Percentiles rank a stretch among this genome's conserved stretches.
Conservation (phyloP, 768 basidiomycete species). For the Chalciporus piperatus region DNA sequence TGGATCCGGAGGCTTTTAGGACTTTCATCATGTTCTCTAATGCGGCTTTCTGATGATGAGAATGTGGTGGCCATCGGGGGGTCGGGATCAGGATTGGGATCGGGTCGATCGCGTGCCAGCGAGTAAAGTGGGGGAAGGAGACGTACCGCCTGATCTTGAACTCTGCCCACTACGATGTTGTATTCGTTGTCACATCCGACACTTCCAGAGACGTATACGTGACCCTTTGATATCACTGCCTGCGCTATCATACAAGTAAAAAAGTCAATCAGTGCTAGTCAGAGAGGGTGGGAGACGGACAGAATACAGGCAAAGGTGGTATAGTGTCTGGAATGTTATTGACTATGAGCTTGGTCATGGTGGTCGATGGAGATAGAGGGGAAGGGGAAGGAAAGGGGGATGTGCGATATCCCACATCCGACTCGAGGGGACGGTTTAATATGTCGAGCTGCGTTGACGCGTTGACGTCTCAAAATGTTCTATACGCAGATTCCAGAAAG, state of each 20-base stretch:
- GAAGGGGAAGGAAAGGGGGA: no score
- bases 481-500: not conserved
- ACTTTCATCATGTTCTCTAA: slow-evolving; percentile 38
- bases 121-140: no score
- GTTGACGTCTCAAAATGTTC: no score
- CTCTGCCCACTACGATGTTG: slow-evolving; percentile 35
- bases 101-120: not conserved
- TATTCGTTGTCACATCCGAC: slow-evolving; percentile 34
- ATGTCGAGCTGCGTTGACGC: no score
- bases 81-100: not conserved
- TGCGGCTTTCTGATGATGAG: slow-evolving; percentile 32
- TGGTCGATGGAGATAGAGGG: no score
- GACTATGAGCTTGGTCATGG: slow-evolving; percentile 31
- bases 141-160: slow-evolving; percentile 39
- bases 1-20: slow-evolving; percentile 38
- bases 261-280: not conserved
- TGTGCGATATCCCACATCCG: not conserved
- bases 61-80: not conserved
- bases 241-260: slow-evolving; percentile 37
- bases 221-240: slow-evolving; percentile 33
- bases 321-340: slow-evolving; percentile 26
- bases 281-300: slow-evolving; percentile 14
- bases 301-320: slow-evolving; percentile 36
- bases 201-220: slow-evolving; percentile 41
- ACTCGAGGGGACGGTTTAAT: no score